Base-by-base conservation (phyloP, 345 rosid species). In the Eucalyptus melliodora region DNA sequence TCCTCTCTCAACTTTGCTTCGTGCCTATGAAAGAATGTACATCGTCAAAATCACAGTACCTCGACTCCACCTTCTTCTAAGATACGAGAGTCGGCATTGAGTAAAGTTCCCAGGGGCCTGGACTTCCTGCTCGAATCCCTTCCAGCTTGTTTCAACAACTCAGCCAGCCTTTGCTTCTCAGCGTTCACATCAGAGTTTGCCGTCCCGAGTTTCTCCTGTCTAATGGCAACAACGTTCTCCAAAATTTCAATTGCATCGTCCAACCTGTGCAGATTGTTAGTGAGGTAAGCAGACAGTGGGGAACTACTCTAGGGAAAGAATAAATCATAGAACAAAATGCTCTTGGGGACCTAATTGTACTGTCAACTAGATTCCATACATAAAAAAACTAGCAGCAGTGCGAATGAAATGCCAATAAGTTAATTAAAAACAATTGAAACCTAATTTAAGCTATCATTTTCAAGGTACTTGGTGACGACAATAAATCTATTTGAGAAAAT, bases 71-170 rank as follows among this genome's bases (percentile, higher is more conserved):
- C 81, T 47, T 81, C 87, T 88, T 49, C 85, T 50, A 60, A 26
- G 69, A 42, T 89, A 69, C 88, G 16, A 62, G 89, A 89, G 51
- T 87, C 83, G 83, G 88, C 47, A 86, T 50, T 87, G 2, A 91
- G 88, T 49, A 93, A 89, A 87, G 55, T 90, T 77, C 86, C 89
- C 30, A 93, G 89, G 34, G 89, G 80, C 47, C 80, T 91, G 72
- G 89, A 85, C 55, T 91, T 91, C 88, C 89, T 88, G 83, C 85
- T 91, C 88, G 92, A 86, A 40, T 90, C 89, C 88, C 93, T 87
- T 50, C 93, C 93, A 8, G 92, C 93, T 86, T 91, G 93, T 60
- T 93, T 93, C 92, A 93, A 89, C 50, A 93, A 89, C 91, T 92
- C 92, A 34, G 91, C 92, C 88, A 93, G 82, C 89, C 93, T 90